Evolutionary conservation across 495 filamentous ascomycete genomes (phyloP), one percentile per base, ranked within the genome.

Genomic region (Neurospora sp.): DNA sequence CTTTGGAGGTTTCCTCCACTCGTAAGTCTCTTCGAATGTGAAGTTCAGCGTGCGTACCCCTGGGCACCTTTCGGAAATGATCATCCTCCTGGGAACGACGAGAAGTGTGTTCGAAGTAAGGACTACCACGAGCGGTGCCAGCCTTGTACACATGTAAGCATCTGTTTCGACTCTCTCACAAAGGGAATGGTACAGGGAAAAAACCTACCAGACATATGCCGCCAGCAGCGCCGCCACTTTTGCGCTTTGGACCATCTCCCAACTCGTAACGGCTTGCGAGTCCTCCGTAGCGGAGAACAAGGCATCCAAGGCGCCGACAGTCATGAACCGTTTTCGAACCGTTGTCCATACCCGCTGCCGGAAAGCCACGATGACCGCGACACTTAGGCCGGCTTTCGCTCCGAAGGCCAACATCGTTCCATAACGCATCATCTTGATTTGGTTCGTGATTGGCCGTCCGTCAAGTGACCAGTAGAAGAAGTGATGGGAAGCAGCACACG

Each of bases 341-440:
- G 82, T 84, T 31, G 74, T 76, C 80, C 81, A 84, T 39, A 83
- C 79, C 8, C 82, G 74, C 71, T 83, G 79, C 9, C 74, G 77
- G 35, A 78, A 81, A 20, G 81, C 81, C 3, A 77, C 59, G 8
- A 82, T 72, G 5, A 81, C 79, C 16, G 78, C 73, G n/a, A 79
- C 78, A 54, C 77, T 78, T 7, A 84, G 72, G 3, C 79, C 78
- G n/a, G 82, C 82, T 75, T 83, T 83, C 16, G 80, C 71, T 7
- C 73, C 79, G 54, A 81, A 82, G 3, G 82, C 76, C 31, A 83
- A 48, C 12, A 80, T 39, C 6, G 79, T 79, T 8, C 82, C 82
- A 54, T 83, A 83, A n/a, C 82, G 79, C 74, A 80, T 79, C 82
- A 83, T 83, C 42, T 76, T 70, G 20, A 81, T 35, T 70, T 82